phyloP scores from a whole-genome alignment of 169 alveolate species.

The Cryptosporidium sp. region DNA sequence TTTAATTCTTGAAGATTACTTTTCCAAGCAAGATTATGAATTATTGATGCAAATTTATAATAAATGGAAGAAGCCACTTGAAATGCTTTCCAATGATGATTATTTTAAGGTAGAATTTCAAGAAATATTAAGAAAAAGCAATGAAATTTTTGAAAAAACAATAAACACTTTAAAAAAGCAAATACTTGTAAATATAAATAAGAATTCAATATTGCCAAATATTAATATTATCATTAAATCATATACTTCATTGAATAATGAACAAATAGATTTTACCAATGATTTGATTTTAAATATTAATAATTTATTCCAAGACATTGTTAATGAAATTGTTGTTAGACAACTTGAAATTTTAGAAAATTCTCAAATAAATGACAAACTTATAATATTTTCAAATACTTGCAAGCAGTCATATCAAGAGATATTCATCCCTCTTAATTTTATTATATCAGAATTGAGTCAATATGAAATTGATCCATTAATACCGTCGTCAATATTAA shows the following conservation, averaged over 20 bases:
- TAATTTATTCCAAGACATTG: conserved; percentile 13
- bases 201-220: neutral
- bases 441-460: conserved; percentile 18
- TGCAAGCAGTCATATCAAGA: conserved; percentile 28
- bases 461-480: neutral
- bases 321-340: conserved; percentile 30
- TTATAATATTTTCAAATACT: conserved; percentile 5
- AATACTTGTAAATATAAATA: conserved; percentile 12
- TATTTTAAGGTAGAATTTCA: neutral
- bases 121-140: neutral
- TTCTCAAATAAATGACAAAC: neutral
- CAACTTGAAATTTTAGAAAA: conserved; percentile 30
- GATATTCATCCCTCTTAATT: conserved; percentile 26
- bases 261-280: conserved; percentile 1
- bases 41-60: conserved; percentile 6
- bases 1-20: conserved; percentile 15
- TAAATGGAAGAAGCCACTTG: conserved; percentile 47
- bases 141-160: conserved; percentile 48
- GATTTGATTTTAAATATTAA: conserved; percentile 29
- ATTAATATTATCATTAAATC: conserved; percentile 1
- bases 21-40: conserved; percentile 16
- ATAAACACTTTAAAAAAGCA: conserved; percentile 13
- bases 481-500: neutral
- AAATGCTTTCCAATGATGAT: conserved; percentile 25
- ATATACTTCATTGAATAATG: conserved; percentile 21